phyloP scores from a whole-genome alignment of 306 rosid species.

The Lathyrus aphaca region DNA sequence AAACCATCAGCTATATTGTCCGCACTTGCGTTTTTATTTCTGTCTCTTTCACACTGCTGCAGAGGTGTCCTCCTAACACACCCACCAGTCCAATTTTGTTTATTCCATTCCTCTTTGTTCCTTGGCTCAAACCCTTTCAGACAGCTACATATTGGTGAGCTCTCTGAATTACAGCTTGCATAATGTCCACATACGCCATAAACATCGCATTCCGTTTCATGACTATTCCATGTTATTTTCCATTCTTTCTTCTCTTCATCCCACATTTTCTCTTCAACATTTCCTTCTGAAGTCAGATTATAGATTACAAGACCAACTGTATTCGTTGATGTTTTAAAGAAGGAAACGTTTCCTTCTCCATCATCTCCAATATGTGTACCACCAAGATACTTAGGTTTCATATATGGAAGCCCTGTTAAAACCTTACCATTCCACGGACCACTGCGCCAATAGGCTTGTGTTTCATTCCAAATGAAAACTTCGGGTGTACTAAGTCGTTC shows the following conservation, averaged over 20 bases:
- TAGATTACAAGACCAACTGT: not conserved
- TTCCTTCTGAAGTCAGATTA: conserved; percentile 27
- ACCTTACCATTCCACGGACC: conserved; percentile 43
- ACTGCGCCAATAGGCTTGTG: conserved; percentile 34
- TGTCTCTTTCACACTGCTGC: conserved; percentile 33
- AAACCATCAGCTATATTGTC: conserved; percentile 39
- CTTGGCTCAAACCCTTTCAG: conserved; percentile 53
- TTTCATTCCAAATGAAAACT: conserved; percentile 35
- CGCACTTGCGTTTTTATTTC: not conserved
- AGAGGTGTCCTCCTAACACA: conserved; percentile 43
- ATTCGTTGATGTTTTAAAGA: not conserved
- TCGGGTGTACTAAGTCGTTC: conserved; percentile 21
- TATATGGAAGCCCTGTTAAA: conserved; percentile 33
- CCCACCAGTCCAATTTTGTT: conserved; percentile 43
- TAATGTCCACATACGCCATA: conserved; percentile 43
- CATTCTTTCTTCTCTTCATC: conserved; percentile 16
- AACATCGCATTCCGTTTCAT: conserved; percentile 32
- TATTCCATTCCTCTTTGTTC: conserved; percentile 43
- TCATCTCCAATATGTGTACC: not conserved
- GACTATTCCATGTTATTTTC: not conserved
- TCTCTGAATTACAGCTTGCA: conserved; percentile 42
- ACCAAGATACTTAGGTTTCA: conserved; percentile 15
- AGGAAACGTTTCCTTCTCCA: not conserved
- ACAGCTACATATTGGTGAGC: conserved; percentile 49
- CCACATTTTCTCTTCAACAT: not conserved